These are phyloP conservation scores for Glarea lozoyensis DNA, from an alignment of 495 filamentous ascomycete species.

Conservation along the genomic window DNA sequence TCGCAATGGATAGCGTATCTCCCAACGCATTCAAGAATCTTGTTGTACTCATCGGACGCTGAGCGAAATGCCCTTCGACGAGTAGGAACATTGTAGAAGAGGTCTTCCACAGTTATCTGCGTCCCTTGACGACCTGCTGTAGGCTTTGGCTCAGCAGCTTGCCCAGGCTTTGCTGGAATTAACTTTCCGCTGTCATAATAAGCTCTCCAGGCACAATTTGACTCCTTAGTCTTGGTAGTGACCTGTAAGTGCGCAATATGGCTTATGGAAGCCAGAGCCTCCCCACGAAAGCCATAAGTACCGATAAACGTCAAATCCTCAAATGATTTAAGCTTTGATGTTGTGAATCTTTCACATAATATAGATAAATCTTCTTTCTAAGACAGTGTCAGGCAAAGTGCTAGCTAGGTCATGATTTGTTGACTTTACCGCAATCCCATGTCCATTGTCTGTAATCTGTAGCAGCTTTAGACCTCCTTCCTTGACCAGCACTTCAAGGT, in stretches of 20 bases:
- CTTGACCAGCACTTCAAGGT: slow-evolving; percentile 84
- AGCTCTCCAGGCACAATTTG: slow-evolving; percentile 80
- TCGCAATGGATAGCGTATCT: slow-evolving; percentile 92
- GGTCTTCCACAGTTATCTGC: slow-evolving; percentile 93
- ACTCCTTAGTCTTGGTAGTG: slow-evolving; percentile 86
- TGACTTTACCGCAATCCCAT: slow-evolving; percentile 77
- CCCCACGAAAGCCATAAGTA: slow-evolving; percentile 96
- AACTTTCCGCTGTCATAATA: slow-evolving; percentile 81
- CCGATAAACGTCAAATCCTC: slow-evolving; percentile 87
- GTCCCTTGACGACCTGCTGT: slow-evolving; percentile 89
- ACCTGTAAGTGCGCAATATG: slow-evolving; percentile 95
- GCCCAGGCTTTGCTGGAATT: slow-evolving; percentile 82
- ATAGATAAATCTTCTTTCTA: slow-evolving; percentile 88
- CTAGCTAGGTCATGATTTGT: neutral
- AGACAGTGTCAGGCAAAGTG: slow-evolving; percentile 13
- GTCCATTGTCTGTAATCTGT: slow-evolving; percentile 97
- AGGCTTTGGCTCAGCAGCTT: slow-evolving; percentile 79
- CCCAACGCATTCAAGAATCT: slow-evolving; percentile 92
- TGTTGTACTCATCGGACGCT: slow-evolving; percentile 90
- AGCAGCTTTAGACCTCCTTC: slow-evolving; percentile 95
- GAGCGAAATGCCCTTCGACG: slow-evolving; percentile 86
- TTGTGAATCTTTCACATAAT: slow-evolving; percentile 94
- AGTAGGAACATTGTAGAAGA: slow-evolving; percentile 94
- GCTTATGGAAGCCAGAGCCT: slow-evolving; percentile 96
- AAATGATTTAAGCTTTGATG: slow-evolving; percentile 90